Percentiles rank a stretch among this genome's conserved stretches.
Evolutionary conservation across 192 early-diverging fungal genomes (phyloP).

Genomic region (Glomus cerebriforme): DNA sequence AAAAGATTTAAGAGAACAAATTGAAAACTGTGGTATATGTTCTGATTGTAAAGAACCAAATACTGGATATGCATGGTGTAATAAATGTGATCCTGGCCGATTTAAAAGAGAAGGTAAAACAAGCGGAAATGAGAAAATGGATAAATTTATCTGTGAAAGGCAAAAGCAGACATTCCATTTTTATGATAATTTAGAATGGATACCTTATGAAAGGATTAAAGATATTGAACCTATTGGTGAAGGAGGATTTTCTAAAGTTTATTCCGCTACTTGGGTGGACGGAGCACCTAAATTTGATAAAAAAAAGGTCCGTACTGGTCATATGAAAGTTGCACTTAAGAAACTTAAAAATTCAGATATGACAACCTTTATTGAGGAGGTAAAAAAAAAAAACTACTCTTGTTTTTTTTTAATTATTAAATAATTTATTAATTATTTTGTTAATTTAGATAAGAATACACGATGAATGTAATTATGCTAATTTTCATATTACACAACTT

Average conservation of each 20-base stretch:
- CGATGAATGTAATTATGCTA: not conserved
- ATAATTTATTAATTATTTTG: no score
- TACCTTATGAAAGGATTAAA: not conserved
- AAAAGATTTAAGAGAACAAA: no score
- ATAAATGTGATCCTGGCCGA: no score
- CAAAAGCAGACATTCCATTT: not conserved
- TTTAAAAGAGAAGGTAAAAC: no score
- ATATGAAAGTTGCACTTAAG: not conserved
- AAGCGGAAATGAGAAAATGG: no score
- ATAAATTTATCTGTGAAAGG: no score
- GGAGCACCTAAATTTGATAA: not conserved
- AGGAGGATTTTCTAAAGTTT: conserved; percentile 3
- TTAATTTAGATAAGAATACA: no score
- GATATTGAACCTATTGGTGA: not conserved
- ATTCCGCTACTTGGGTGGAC: not conserved
- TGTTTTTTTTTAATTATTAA: no score
- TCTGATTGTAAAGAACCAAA: no score
- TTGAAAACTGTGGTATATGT: no score
- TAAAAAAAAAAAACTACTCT: not conserved
- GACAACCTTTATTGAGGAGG: not conserved
- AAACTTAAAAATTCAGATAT: not conserved
- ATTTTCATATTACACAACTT: not conserved
- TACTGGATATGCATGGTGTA: no score
- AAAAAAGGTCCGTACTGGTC: not conserved
- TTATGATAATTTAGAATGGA: conserved; percentile 13